Percentiles rank a stretch among this genome's conserved stretches.
Conservation (phyloP, 768 basidiomycete species). For the Leccinellum rugosiceps region DNA sequence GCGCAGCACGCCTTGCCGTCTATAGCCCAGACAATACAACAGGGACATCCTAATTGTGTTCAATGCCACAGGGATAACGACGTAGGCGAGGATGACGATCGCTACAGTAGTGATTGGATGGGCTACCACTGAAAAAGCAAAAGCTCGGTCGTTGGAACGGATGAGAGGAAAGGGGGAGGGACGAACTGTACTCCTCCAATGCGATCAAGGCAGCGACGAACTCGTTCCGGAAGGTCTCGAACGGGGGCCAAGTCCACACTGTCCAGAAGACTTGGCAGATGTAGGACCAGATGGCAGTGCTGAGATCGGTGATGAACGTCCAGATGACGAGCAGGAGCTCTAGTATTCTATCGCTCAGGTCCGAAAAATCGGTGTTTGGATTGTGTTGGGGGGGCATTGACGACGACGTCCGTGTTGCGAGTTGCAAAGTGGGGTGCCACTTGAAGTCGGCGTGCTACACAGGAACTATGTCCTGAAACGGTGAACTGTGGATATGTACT, state of each 20-base stretch:
- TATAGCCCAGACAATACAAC: neutral
- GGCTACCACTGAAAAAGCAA: neutral
- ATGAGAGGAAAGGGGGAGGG: neutral
- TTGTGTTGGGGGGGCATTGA: conserved; percentile 16
- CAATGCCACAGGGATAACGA: conserved; percentile 6
- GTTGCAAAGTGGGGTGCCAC: too few relatives aligned
- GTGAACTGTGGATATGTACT: neutral
- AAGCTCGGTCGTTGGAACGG: neutral
- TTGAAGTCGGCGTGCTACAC: neutral
- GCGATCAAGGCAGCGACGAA: conserved; percentile 7
- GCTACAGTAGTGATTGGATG: conserved; percentile 12
- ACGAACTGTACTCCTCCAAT: conserved; percentile 16
- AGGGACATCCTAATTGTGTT: neutral
- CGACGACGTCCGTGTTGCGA: neutral
- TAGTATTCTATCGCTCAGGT: conserved; percentile 14
- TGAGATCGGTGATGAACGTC: conserved; percentile 1
- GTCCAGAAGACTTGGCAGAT: conserved; percentile 6
- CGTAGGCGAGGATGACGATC: conserved; percentile 10
- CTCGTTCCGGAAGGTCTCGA: conserved; percentile 20
- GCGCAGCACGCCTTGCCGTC: conserved; percentile 1
- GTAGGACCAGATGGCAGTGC: conserved; percentile 6
- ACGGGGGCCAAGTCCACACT: conserved; percentile 21
- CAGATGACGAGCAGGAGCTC: conserved; percentile 10
- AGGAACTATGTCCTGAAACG: neutral
- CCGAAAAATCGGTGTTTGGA: conserved; percentile 19